phyloP scores from a whole-genome alignment of 2,329 filamentous ascomycete species.

The Botrytis pseudocinerea region DNA sequence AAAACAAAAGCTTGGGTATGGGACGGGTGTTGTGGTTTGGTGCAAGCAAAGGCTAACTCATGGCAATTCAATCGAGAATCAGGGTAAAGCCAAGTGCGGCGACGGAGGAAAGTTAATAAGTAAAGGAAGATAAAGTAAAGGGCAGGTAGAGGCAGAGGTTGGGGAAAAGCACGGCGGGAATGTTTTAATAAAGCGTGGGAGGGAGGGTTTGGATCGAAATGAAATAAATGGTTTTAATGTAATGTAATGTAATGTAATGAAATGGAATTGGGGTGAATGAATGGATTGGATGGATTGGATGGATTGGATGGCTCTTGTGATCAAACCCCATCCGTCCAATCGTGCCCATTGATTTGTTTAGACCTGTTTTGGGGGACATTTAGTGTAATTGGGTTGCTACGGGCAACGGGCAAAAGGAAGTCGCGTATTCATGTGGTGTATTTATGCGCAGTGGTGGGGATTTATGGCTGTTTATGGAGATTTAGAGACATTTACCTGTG shows the following conservation, averaged over 20 bases:
- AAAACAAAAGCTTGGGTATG: background rate
- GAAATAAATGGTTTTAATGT: background rate
- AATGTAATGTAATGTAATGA: background rate
- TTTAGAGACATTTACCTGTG: too few species aligned
- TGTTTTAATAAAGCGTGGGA: background rate
- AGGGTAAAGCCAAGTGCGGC: background rate
- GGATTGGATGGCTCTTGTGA: background rate
- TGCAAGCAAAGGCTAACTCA: constrained; percentile 12
- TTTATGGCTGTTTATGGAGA: background rate
- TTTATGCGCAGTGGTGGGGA: background rate
- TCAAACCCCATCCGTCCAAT: background rate
- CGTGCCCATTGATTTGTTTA: constrained; percentile 7
- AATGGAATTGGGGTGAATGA: background rate
- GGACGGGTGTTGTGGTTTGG: background rate
- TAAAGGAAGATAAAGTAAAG: background rate
- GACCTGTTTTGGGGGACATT: constrained; percentile 3
- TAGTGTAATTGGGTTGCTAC: background rate
- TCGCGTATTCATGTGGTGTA: constrained; percentile 7
- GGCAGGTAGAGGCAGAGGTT: background rate
- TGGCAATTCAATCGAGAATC: background rate
- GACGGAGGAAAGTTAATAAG: background rate
- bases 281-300: background rate
- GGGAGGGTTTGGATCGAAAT: background rate
- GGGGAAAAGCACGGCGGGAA: background rate
- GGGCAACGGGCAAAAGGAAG: constrained; percentile 5